phyloP scores from a whole-genome alignment of 73 alveolate genomes.

The Uronychia binucleata region DNA sequence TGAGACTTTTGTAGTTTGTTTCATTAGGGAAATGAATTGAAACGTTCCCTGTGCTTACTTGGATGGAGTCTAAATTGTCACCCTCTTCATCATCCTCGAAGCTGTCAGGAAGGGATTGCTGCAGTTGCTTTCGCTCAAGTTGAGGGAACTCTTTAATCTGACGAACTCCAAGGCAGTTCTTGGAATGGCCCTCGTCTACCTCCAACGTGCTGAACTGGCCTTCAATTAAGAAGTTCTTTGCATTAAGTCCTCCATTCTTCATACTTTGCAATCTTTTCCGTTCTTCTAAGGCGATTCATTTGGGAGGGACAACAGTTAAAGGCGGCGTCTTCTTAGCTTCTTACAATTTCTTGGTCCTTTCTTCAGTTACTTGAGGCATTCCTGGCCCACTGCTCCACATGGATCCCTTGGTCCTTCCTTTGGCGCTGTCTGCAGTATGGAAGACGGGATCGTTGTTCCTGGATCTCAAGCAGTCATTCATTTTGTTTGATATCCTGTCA shows the following conservation, averaged over 20 bases:
- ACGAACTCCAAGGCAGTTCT: background rate
- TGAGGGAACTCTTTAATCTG: background rate
- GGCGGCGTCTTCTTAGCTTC: background rate
- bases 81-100: background rate
- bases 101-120: background rate
- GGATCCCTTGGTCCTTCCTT: background rate
- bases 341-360: background rate
- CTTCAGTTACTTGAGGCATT: background rate
- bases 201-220: too few relatives aligned
- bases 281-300: background rate
- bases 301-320: background rate
- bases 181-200: too few relatives aligned
- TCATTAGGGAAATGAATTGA: background rate
- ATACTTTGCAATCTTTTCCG: background rate
- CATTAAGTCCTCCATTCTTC: too few relatives aligned
- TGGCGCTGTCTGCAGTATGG: background rate
- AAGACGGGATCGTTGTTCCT: background rate
- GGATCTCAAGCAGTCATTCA: background rate
- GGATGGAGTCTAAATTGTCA: background rate
- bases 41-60: background rate
- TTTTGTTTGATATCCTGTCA: background rate
- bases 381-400: background rate
- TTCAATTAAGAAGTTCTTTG: too few relatives aligned
- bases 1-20: background rate
- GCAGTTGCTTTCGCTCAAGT: background rate